Base-by-base conservation (phyloP, 345 rosid species). In the Arabidopsis suecica region DNA sequence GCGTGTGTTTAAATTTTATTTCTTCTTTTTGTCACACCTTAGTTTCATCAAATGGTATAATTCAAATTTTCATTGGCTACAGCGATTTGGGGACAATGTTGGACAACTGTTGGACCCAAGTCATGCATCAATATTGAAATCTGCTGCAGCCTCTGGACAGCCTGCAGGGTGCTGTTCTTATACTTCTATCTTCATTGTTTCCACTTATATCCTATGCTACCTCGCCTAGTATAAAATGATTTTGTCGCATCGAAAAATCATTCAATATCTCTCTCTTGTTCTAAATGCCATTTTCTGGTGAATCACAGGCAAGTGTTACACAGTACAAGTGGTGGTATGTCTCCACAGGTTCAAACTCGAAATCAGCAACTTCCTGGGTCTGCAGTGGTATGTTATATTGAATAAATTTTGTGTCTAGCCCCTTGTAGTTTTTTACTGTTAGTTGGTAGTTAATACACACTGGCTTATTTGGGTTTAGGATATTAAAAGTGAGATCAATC, bases 281-380 rank as follows among this genome's bases (percentile, higher is more conserved):
- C 38, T 60, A 49, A 72, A 72, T 68, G 41, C 9, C 40, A 71
- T 58, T 59, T 66, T 10, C 20, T 67, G 47, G 48, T 67, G 69
- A 78, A 75, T 80, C 79, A 83, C 83, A 92, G 99, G 91, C 99
- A 95, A 88, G 96, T 89, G 61, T 82, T 95, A 82, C 99, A 92
- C 83, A 89, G 93, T 65, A 62, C 89, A 32, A 82, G 90, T 60
- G 96, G 93, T 70, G 93, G 84, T 73, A 90, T 90, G 91, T 87
- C 97, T 69, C 89, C 96, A 44, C 98, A 95, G 80, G 89, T 95
- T 76, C 98, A 90, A 83, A 61, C 89, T 71, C 85, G 97, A 71
- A 87, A 80, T 83, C 98, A 89, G 82, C 99, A 89, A 78, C 81
- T 92, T 62, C 82, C 96, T 1, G 97, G 85, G 60, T 81, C 97